These are phyloP conservation scores for Blastomyces percursus DNA, from an alignment of 2,329 filamentous ascomycete species.

Conservation along the genomic window DNA sequence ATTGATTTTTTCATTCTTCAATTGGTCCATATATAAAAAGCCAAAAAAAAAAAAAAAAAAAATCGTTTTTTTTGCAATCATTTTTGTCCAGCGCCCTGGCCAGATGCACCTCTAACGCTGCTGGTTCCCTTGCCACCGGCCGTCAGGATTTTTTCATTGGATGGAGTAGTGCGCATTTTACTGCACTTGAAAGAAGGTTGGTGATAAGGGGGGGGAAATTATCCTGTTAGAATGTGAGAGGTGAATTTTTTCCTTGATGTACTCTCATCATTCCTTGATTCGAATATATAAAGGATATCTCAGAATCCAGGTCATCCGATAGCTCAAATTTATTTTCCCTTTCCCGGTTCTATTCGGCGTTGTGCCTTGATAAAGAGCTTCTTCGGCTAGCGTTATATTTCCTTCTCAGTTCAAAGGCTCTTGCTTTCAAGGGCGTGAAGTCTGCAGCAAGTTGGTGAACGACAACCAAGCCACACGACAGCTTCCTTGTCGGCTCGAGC, in stretches of 20 bases:
- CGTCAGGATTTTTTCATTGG: neutral
- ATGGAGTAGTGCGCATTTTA: neutral
- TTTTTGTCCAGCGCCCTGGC: neutral
- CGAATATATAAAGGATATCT: neutral
- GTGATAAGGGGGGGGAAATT: neutral
- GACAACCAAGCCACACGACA: neutral
- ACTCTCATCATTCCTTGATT: neutral
- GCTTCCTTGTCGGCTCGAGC: neutral
- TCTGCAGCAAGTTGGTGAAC: neutral
- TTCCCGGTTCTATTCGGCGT: neutral
- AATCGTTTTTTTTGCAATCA: neutral
- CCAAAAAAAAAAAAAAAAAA: no score
- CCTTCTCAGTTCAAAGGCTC: neutral
- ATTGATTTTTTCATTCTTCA: neutral
- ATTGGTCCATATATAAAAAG: neutral
- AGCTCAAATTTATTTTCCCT: neutral
- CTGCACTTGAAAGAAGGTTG: neutral
- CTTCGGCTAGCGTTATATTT: neutral
- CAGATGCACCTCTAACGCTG: neutral
- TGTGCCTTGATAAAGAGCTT: neutral
- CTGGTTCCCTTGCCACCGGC: neutral
- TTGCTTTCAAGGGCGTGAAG: neutral
- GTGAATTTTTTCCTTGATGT: neutral
- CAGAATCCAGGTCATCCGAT: neutral
- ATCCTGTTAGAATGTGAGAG: neutral